phyloP scores from a whole-genome alignment of 2,329 filamentous ascomycete genomes.

The Botrytis tulipae region DNA sequence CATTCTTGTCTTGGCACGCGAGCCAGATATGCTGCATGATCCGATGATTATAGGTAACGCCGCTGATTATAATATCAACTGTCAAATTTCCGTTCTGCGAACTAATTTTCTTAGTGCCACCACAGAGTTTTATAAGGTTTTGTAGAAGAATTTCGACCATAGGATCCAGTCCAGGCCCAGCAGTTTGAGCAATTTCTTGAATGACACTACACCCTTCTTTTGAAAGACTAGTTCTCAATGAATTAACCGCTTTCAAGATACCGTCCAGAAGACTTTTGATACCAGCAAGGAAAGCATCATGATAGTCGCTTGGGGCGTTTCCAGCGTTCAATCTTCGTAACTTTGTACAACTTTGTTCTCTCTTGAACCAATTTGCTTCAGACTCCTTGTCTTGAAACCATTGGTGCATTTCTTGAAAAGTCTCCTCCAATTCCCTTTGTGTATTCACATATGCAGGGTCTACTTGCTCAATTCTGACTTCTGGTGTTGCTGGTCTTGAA shows the following conservation, averaged over 20 bases:
- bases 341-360: conserved; percentile 77
- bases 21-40: conserved; percentile 82
- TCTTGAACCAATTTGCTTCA: conserved; percentile 85
- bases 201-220: conserved; percentile 81
- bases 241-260: conserved; percentile 80
- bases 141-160: conserved; percentile 91
- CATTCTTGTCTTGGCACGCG: conserved; percentile 90
- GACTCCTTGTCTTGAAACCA: conserved; percentile 86
- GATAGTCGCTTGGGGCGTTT: conserved; percentile 77
- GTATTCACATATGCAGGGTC: conserved; percentile 84
- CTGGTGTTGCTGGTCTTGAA: conserved; percentile 58
- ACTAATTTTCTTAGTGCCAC: conserved; percentile 87
- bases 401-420: conserved; percentile 75
- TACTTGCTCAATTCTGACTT: conserved; percentile 64
- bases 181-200: conserved; percentile 76
- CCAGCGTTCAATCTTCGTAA: conserved; percentile 77
- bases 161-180: conserved; percentile 76
- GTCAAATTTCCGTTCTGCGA: conserved; percentile 79
- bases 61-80: conserved; percentile 76
- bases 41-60: conserved; percentile 74
- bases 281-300: conserved; percentile 64
- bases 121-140: conserved; percentile 83
- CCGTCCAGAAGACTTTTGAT: conserved; percentile 79
- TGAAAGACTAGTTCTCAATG: conserved; percentile 83
- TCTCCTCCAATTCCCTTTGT: conserved; percentile 81